Evolutionary conservation across 2,329 filamentous ascomycete species (phyloP), one percentile per base, ranked within the genome.

Genomic region (Trichoderma semiorbis): DNA sequence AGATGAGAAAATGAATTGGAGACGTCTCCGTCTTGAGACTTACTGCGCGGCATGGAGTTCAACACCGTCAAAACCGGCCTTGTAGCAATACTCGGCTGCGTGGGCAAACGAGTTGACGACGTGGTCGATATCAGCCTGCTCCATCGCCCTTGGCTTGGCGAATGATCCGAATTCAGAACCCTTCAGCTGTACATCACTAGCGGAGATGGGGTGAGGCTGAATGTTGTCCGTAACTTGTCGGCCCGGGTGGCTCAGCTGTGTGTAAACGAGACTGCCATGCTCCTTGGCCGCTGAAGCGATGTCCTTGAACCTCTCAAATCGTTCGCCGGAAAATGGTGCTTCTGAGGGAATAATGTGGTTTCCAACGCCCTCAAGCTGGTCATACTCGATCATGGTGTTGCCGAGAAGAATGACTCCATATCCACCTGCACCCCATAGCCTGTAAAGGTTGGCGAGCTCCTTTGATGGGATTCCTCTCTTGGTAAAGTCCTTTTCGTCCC

Each of bases 321-420:
- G 83, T 72, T 86, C 83, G 30, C 89, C 90, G 11, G 83, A 81
- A 69, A 85, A 86, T 0, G 83, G 79, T 7, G 84, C 84, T 7
- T 83, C 83, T 10, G 80, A 80, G 1, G 89, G 86, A 57, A 92
- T 87, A 76, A 92, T 89, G 0, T 82, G 81, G 78, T 90, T 89
- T 10, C 89, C 88, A 3, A 84, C 76, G 6, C 83, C 83, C 74
- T 90, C 88, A 2, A 90, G 79, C 67, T 89, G 84, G 64, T 89
- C 87, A 74, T 86, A 88, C 62, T 90, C 87, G 58, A 91, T 84
- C 85, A 90, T 89, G 72, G 90, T 82, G 78, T 92, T 92, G 57
- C 90, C 90, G 0, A 88, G 89, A 1, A 90, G 78, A 72, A 91
- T 87, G 30, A 88, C 75, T 12, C 89, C 89, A 61, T 84, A 83